Evolutionary conservation across 2,329 filamentous ascomycete genomes (phyloP).

Genomic region (Aureobasidium sp.): DNA sequence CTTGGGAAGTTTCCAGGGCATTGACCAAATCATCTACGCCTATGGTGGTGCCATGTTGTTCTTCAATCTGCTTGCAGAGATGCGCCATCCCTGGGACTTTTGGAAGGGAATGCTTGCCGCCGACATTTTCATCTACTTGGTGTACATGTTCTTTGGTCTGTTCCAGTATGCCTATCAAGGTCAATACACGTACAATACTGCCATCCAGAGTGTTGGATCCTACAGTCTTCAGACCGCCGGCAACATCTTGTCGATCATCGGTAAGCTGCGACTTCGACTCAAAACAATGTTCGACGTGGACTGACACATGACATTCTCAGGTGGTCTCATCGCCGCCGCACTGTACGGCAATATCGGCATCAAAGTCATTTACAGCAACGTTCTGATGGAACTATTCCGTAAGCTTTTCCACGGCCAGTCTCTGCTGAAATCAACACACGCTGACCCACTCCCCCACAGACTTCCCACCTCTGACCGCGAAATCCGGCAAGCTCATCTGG

Average conservation of each 20-base stretch:
- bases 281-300: too few species aligned
- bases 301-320: neutral
- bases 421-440: neutral
- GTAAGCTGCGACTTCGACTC: neutral
- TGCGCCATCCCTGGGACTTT: conserved; percentile 44
- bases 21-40: conserved; percentile 48
- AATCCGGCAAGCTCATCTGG: conserved; percentile 47
- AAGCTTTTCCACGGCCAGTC: neutral
- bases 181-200: conserved; percentile 39
- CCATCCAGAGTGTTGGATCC: conserved; percentile 35
- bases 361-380: conserved; percentile 48
- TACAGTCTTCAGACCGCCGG: conserved; percentile 36
- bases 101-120: conserved; percentile 42
- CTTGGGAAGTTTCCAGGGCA: conserved; percentile 39
- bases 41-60: conserved; percentile 55
- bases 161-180: conserved; percentile 44
- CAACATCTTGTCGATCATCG: conserved; percentile 36
- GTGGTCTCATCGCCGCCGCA: conserved; percentile 33
- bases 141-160: conserved; percentile 44
- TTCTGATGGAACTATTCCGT: conserved; percentile 46
- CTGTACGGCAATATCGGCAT: conserved; percentile 40
- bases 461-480: conserved; percentile 44
- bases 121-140: conserved; percentile 43
- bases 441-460: neutral
- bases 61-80: conserved; percentile 51